These are phyloP conservation scores for Exobasidium rhododendri DNA, from an alignment of 1,284 basidiomycete genomes.

Conservation along the genomic window DNA sequence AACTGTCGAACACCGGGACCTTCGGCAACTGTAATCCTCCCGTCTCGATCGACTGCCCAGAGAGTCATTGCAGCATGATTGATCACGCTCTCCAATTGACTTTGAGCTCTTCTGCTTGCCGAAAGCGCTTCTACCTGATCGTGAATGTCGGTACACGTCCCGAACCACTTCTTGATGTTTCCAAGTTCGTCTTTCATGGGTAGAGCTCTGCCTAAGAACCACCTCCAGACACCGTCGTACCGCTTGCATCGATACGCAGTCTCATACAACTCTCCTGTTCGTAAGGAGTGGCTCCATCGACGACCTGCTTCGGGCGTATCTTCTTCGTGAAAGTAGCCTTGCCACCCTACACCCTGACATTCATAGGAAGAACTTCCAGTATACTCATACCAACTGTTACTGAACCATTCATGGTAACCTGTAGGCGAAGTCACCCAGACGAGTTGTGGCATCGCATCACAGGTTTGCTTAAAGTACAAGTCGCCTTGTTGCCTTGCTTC, in stretches of 20 bases:
- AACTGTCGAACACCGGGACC: slow-evolving; percentile 46
- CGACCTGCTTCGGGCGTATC: slow-evolving; percentile 48
- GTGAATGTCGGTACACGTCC: slow-evolving; percentile 50
- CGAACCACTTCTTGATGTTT: slow-evolving; percentile 52
- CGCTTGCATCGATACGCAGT: slow-evolving; percentile 51
- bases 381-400: slow-evolving; percentile 48
- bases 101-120: slow-evolving; percentile 38
- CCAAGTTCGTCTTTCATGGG: slow-evolving; percentile 44
- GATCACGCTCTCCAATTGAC: slow-evolving; percentile 46
- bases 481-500: slow-evolving; percentile 39
- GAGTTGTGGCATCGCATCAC: slow-evolving; percentile 51
- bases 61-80: slow-evolving; percentile 50
- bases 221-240: slow-evolving; percentile 48
- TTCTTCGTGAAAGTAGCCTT: slow-evolving; percentile 52
- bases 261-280: slow-evolving; percentile 54
- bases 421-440: slow-evolving; percentile 53
- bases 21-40: slow-evolving; percentile 44
- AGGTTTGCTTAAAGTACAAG: slow-evolving; percentile 43
- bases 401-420: slow-evolving; percentile 41
- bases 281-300: slow-evolving; percentile 52
- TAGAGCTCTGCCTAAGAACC: slow-evolving; percentile 51
- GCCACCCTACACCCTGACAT: slow-evolving; percentile 52
- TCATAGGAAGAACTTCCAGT: slow-evolving; percentile 46
- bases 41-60: slow-evolving; percentile 45
- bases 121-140: slow-evolving; percentile 47